Percentiles rank a stretch among this genome's conserved stretches.
Evolutionary conservation across 2,329 filamentous ascomycete genomes (phyloP).

Genomic region (Alternaria postmessia): DNA sequence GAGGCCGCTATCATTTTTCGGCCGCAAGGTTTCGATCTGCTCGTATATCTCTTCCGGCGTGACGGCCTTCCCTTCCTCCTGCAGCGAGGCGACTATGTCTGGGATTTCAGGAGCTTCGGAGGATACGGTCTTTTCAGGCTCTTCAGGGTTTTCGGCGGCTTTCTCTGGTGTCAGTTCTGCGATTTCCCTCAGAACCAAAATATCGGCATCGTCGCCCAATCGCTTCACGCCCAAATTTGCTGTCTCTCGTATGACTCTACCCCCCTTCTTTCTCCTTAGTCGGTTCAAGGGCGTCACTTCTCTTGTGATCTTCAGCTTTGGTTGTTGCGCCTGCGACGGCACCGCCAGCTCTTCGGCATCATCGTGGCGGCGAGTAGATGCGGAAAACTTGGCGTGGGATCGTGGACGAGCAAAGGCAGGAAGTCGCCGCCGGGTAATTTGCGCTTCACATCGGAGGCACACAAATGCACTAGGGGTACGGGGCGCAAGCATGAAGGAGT

Average conservation of each 20-base stretch:
- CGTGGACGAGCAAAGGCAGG: conserved; percentile 22
- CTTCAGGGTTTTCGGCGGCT: conserved; percentile 1
- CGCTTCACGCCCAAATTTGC: conserved; percentile 42
- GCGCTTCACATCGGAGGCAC: conserved; percentile 51
- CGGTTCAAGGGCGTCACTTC: conserved; percentile 28
- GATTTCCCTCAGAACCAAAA: conserved; percentile 46
- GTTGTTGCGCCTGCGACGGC: background rate
- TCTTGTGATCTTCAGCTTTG: conserved; percentile 14
- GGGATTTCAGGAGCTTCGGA: conserved; percentile 23
- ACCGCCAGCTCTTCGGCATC: conserved; percentile 19
- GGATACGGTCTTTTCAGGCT: conserved; percentile 12
- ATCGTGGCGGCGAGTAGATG: conserved; percentile 35
- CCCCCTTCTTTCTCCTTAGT: conserved; percentile 35
- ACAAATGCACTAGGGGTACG: conserved; percentile 48
- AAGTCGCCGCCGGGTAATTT: conserved; percentile 32
- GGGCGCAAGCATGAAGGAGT: conserved; percentile 47
- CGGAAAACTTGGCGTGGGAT: conserved; percentile 39
- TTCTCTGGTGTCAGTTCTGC: conserved; percentile 9
- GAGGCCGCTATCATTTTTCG: conserved; percentile 22
- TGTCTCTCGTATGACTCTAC: conserved; percentile 37
- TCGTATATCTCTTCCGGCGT: conserved; percentile 41
- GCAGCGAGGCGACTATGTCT: conserved; percentile 39
- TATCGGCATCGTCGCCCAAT: conserved; percentile 47
- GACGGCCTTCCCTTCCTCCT: conserved; percentile 30
- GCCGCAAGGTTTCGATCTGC: conserved; percentile 44